Percentiles rank a stretch among this genome's conserved stretches.
Conservation (phyloP, 768 basidiomycete genomes). For the Russula emetica region DNA sequence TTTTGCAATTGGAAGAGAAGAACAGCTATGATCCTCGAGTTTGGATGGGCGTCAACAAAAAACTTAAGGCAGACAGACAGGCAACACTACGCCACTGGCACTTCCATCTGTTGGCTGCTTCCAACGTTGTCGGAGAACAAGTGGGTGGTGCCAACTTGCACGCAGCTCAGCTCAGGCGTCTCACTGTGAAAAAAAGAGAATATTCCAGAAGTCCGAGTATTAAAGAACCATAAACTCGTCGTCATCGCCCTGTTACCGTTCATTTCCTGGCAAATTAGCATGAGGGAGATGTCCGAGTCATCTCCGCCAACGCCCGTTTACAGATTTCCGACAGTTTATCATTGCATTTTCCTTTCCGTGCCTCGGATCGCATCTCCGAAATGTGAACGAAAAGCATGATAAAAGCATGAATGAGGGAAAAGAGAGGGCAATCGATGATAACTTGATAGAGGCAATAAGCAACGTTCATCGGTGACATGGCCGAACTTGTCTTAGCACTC, state of each 20-base stretch:
- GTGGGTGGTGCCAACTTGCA: background rate
- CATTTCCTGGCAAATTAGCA: background rate
- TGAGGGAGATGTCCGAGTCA: background rate
- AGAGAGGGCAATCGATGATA: background rate
- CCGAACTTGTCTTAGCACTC: slow-evolving; percentile 21
- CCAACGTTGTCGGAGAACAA: slow-evolving; percentile 6
- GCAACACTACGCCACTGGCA: background rate
- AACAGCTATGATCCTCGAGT: background rate
- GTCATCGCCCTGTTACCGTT: slow-evolving; percentile 6
- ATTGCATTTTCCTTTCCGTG: background rate
- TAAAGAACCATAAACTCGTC: slow-evolving; percentile 1
- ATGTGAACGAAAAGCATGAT: background rate
- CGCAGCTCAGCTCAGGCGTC: background rate
- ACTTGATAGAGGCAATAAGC: slow-evolving; percentile 2
- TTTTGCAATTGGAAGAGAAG: background rate
- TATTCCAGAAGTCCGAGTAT: slow-evolving; percentile 8
- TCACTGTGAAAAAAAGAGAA: background rate
- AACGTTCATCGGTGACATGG: slow-evolving; percentile 4
- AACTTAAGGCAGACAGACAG: background rate
- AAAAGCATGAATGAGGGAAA: background rate
- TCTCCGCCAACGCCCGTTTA: slow-evolving; percentile 21
- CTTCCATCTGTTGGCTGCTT: background rate
- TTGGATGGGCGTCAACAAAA: slow-evolving; percentile 1
- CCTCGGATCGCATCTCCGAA: background rate
- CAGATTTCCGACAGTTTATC: background rate